A percentile compares a stretch with the other conserved stretches of the same genome.
Evolutionary conservation across 2,329 filamentous ascomycete genomes (phyloP).

Genomic region (Microthyrium microscopicum): DNA sequence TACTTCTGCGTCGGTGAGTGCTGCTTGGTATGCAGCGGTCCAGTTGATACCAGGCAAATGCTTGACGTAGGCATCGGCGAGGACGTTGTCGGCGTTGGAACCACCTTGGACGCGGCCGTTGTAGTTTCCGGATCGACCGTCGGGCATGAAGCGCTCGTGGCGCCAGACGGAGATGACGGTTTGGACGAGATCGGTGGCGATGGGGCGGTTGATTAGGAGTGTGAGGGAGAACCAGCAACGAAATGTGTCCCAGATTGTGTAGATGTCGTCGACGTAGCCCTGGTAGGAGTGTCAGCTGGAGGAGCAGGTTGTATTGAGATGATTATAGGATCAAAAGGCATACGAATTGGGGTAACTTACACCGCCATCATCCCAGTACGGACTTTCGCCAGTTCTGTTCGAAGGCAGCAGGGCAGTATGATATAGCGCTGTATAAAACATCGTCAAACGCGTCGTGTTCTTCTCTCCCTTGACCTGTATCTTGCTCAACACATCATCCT

Average conservation of each 20-base stretch:
- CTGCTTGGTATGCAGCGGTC: conserved; percentile 21
- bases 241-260: conserved; percentile 51
- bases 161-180: conserved; percentile 53
- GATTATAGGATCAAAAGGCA: too few species aligned
- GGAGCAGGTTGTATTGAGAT: too few species aligned
- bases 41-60: conserved; percentile 49
- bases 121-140: conserved; percentile 49
- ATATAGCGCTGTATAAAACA: conserved; percentile 53
- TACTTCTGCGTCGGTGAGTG: conserved; percentile 45
- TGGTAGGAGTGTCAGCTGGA: too few species aligned
- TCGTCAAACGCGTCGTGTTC: conserved; percentile 36
- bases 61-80: conserved; percentile 57
- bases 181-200: conserved; percentile 48
- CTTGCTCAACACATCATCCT: conserved; percentile 43
- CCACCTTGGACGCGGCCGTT: conserved; percentile 57
- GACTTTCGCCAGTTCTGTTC: conserved; percentile 56
- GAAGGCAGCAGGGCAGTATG: conserved; percentile 53
- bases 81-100: conserved; percentile 53
- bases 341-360: too few species aligned
- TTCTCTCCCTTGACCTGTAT: conserved; percentile 39
- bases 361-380: conserved; percentile 46
- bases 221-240: conserved; percentile 47
- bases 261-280: conserved; percentile 56
- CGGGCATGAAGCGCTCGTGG: conserved; percentile 46
- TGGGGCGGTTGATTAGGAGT: conserved; percentile 46